phyloP scores from a whole-genome alignment of 2,329 filamentous ascomycete species.

The Tolypocladium ovalisporum region DNA sequence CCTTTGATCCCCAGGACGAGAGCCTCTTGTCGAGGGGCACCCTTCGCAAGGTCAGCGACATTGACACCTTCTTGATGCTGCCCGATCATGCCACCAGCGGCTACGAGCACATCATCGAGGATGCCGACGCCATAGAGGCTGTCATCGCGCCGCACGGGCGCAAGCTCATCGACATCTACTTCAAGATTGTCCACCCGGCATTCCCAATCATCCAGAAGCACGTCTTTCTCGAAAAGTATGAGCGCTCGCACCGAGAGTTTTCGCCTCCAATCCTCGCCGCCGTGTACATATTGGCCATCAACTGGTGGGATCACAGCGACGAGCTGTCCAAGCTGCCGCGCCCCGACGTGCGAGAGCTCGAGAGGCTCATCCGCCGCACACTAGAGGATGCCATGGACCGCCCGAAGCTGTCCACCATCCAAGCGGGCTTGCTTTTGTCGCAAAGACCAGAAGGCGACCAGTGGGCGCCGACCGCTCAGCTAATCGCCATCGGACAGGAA shows the following conservation, averaged over 20 bases:
- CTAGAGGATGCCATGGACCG: constrained; percentile 68
- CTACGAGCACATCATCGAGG: constrained; percentile 57
- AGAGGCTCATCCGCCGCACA: constrained; percentile 61
- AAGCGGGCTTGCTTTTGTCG: constrained; percentile 64
- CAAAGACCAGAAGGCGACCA: constrained; percentile 69
- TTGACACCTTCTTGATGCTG: constrained; percentile 71
- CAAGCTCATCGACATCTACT: constrained; percentile 69
- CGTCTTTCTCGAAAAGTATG: constrained; percentile 70
- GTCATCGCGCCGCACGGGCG: constrained; percentile 69
- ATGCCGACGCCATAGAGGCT: constrained; percentile 62
- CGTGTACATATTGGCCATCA: constrained; percentile 75
- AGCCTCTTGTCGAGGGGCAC: constrained; percentile 59
- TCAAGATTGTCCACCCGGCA: constrained; percentile 66
- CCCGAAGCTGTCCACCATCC: constrained; percentile 72
- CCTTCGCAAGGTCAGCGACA: constrained; percentile 64
- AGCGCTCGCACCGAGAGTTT: constrained; percentile 60
- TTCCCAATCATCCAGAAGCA: constrained; percentile 77
- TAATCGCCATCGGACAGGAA: constrained; percentile 80
- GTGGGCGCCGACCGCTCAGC: constrained; percentile 75
- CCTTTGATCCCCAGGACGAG: constrained; percentile 73
- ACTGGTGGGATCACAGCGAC: constrained; percentile 74
- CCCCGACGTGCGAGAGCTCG: constrained; percentile 64
- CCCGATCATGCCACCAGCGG: constrained; percentile 64
- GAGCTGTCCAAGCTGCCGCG: constrained; percentile 52
- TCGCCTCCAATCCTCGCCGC: constrained; percentile 67